Evolutionary conservation across 345 rosid genomes (phyloP).

Genomic region (Pseudoturritis turrita): DNA sequence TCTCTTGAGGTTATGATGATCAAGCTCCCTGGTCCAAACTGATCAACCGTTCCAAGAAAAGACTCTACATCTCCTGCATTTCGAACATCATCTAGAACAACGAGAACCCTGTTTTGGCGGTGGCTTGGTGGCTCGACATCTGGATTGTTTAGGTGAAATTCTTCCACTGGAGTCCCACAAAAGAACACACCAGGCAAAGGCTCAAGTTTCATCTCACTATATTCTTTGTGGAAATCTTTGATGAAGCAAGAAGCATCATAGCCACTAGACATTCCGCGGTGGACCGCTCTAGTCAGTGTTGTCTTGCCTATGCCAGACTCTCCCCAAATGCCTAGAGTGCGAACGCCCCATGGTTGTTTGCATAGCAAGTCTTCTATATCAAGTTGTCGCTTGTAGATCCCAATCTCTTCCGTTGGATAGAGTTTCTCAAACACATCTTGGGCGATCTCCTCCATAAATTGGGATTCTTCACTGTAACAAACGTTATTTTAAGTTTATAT

Average conservation of each 20-base stretch:
- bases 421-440: background rate
- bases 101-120: background rate
- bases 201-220: background rate
- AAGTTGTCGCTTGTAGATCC: background rate
- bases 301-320: constrained; percentile 10
- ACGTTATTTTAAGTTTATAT: background rate
- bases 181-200: background rate
- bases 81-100: constrained; percentile 6
- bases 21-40: constrained; percentile 11
- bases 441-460: background rate
- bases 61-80: background rate
- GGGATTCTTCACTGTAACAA: background rate
- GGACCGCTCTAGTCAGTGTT: background rate
- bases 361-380: constrained; percentile 2
- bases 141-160: background rate
- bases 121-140: background rate
- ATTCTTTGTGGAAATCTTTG: background rate
- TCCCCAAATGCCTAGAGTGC: constrained; percentile 10
- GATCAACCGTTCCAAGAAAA: background rate
- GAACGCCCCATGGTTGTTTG: constrained; percentile 12
- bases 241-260: background rate
- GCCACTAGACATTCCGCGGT: background rate
- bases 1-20: background rate
- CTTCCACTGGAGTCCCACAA: background rate
- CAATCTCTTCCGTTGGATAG: background rate